Evolutionary conservation across 164 flowering plant genomes (phyloP).

Genomic region (Magnolia sinica): DNA sequence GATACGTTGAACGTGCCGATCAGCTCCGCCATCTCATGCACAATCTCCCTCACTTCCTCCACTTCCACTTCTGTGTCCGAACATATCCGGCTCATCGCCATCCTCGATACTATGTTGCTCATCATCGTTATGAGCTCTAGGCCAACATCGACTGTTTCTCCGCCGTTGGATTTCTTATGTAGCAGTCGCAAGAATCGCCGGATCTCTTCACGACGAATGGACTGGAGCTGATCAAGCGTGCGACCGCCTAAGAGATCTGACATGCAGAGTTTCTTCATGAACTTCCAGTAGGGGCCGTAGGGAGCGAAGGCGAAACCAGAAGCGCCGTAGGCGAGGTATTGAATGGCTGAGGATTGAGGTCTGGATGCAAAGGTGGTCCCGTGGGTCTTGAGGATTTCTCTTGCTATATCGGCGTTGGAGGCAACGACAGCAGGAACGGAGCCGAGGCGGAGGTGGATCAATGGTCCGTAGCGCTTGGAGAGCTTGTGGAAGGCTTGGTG

Average conservation of each 20-base stretch:
- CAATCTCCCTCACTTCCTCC: slow-evolving; percentile 24
- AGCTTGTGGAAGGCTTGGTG: slow-evolving; percentile 45
- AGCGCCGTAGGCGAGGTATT: slow-evolving; percentile 31
- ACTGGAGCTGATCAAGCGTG: slow-evolving; percentile 22
- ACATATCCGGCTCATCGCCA: slow-evolving; percentile 37
- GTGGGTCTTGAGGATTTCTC: slow-evolving; percentile 42
- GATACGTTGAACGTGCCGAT: slow-evolving; percentile 44
- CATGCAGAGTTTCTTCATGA: slow-evolving; percentile 48
- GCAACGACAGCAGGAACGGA: slow-evolving; percentile 40
- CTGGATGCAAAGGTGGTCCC: slow-evolving; percentile 40
- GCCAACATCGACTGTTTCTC: slow-evolving; percentile 30
- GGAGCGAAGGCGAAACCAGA: slow-evolving; percentile 46
- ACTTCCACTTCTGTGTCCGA: slow-evolving; percentile 31
- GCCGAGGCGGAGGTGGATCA: slow-evolving; percentile 44
- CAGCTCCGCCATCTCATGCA: slow-evolving; percentile 34
- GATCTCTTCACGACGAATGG: slow-evolving; percentile 29
- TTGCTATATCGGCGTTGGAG: slow-evolving; percentile 41
- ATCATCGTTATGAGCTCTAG: slow-evolving; percentile 33
- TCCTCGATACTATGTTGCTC: slow-evolving; percentile 44
- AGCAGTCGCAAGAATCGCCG: slow-evolving; percentile 22
- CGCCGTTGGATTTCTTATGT: background rate
- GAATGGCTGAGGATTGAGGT: slow-evolving; percentile 25
- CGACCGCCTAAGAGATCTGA: slow-evolving; percentile 41
- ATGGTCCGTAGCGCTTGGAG: slow-evolving; percentile 44
- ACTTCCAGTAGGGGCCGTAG: slow-evolving; percentile 60